These are phyloP conservation scores for Tetrapisispora arboricola DNA, from an alignment of 805 yeast genomes.

Conservation along the genomic window DNA sequence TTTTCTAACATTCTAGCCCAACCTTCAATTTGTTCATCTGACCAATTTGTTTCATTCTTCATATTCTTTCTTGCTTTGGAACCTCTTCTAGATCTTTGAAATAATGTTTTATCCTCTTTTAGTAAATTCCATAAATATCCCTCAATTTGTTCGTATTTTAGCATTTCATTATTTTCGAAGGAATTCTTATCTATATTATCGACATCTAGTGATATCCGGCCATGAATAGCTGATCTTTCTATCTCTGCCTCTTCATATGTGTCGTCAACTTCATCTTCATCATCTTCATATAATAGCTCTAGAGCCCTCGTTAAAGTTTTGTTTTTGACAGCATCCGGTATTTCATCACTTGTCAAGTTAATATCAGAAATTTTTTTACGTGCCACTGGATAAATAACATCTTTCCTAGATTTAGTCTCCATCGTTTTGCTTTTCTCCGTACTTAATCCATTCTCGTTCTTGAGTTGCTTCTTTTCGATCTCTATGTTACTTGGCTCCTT, in stretches of 20 bases:
- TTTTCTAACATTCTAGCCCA: slow-evolving; percentile 73
- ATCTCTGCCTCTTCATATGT: slow-evolving; percentile 48
- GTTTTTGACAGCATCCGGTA: slow-evolving; percentile 42
- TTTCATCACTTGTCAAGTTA: slow-evolving; percentile 15
- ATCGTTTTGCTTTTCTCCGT: slow-evolving; percentile 8
- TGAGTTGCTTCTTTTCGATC: slow-evolving; percentile 1
- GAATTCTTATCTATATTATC: slow-evolving; percentile 11
- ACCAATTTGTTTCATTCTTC: slow-evolving; percentile 50
- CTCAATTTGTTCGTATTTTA: slow-evolving; percentile 39
- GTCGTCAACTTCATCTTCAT: slow-evolving; percentile 83
- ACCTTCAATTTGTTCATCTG: slow-evolving; percentile 88
- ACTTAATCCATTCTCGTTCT: neutral
- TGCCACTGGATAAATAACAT: neutral
- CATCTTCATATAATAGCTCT: slow-evolving; percentile 54
- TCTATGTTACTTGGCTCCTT: slow-evolving; percentile 5
- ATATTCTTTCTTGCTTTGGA: slow-evolving; percentile 41
- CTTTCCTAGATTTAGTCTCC: slow-evolving; percentile 11
- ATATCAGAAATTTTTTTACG: slow-evolving; percentile 5
- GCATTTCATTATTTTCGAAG: slow-evolving; percentile 1
- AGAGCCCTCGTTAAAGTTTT: slow-evolving; percentile 52
- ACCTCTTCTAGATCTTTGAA: slow-evolving; percentile 43
- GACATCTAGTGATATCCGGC: slow-evolving; percentile 1
- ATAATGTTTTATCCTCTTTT: slow-evolving; percentile 40
- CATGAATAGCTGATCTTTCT: slow-evolving; percentile 1
- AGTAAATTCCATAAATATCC: slow-evolving; percentile 45